These are phyloP conservation scores for Rosa chinensis DNA, from an alignment of 306 rosid species.

Conservation along the genomic window DNA sequence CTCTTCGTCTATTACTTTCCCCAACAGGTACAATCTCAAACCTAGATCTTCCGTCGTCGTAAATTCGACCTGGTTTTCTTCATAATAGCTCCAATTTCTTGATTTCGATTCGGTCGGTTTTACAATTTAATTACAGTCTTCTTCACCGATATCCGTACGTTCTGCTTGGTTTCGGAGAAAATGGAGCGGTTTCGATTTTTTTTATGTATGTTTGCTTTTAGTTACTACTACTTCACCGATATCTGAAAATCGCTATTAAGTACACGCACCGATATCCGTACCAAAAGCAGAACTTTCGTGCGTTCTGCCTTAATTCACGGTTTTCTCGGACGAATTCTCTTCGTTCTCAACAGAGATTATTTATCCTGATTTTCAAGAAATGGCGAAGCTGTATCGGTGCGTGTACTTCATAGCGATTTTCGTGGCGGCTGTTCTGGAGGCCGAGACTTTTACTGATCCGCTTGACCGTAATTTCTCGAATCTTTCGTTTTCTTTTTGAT, in stretches of 20 bases:
- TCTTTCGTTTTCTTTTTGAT: conserved; percentile 1
- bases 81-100: conserved; percentile 12
- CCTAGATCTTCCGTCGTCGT: not conserved
- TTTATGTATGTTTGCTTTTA: too few species aligned
- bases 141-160: not conserved
- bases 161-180: conserved; percentile 34
- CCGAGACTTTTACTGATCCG: conserved; percentile 44
- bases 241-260: too few species aligned
- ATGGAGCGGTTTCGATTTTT: not conserved
- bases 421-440: conserved; percentile 39
- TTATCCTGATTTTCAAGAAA: conserved; percentile 26
- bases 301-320: not conserved
- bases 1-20: not conserved
- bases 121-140: not conserved
- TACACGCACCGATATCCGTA: too few species aligned
- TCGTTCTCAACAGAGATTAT: not conserved
- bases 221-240: not conserved
- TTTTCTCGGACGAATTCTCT: not conserved
- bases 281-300: not conserved
- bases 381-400: conserved; percentile 30
- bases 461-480: conserved; percentile 50
- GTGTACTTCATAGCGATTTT: conserved; percentile 32
- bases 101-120: not conserved
- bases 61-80: not conserved
- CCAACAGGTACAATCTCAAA: not conserved